Conservation (phyloP, 139 green algal genomes). For the Nannochloris sp. region DNA sequence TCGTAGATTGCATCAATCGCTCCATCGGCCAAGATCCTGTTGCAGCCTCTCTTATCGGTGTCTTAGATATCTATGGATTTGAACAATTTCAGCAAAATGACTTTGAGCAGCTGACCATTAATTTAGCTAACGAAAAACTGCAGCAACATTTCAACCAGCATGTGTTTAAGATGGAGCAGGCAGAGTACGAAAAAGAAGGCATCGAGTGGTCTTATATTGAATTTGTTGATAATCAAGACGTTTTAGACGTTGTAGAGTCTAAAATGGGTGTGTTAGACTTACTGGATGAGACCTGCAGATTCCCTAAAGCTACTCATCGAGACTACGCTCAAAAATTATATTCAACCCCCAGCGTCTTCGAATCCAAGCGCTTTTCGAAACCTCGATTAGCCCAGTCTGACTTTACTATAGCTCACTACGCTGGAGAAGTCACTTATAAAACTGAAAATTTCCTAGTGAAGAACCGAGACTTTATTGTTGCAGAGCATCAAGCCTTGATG, state of each 20-base stretch:
- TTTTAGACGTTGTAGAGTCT: slow-evolving; percentile 93
- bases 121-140: slow-evolving; percentile 98
- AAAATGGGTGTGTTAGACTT: slow-evolving; percentile 82
- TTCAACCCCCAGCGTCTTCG: slow-evolving; percentile 33
- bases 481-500: slow-evolving; percentile 91
- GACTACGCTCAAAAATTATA: slow-evolving; percentile 89
- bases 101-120: slow-evolving; percentile 99
- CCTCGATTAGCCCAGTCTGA: slow-evolving; percentile 73
- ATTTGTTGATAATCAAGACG: slow-evolving; percentile 97
- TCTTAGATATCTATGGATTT: slow-evolving; percentile 98
- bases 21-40: slow-evolving; percentile 63
- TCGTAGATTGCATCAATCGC: slow-evolving; percentile 73
- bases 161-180: slow-evolving; percentile 99
- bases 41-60: slow-evolving; percentile 62
- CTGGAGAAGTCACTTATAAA: slow-evolving; percentile 73
- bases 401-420: slow-evolving; percentile 97
- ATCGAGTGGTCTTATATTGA: slow-evolving; percentile 99
- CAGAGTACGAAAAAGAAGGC: slow-evolving; percentile 93
- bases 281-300: slow-evolving; percentile 91
- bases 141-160: slow-evolving; percentile 99
- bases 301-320: slow-evolving; percentile 56
- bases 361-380: slow-evolving; percentile 75
- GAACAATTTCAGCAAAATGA: slow-evolving; percentile 88
- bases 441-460: slow-evolving; percentile 70
- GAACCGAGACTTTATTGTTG: slow-evolving; percentile 93